Percentiles rank a stretch among this genome's conserved stretches.
These are phyloP conservation scores for Suhomyces yuchorum DNA, from an alignment of 1,139 yeast genomes.

Conservation along the genomic window DNA sequence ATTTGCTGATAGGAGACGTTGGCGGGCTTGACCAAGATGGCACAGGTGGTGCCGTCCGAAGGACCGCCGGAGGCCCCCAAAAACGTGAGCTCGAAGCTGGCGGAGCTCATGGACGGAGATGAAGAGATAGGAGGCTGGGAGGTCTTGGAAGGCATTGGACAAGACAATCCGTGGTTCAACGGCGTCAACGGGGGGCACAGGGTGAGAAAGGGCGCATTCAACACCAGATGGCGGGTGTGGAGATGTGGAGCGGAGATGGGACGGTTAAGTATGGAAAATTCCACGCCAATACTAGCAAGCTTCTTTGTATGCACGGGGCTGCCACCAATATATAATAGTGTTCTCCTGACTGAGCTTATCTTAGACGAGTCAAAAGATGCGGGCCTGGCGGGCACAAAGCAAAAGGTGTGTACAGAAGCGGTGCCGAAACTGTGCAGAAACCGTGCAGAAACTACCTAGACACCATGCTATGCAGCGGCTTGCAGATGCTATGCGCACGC, in stretches of 20 bases:
- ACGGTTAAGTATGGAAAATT: not conserved
- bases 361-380: conserved; percentile 2
- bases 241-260: not conserved
- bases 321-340: conserved; percentile 4
- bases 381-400: not conserved
- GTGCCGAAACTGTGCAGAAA: not conserved
- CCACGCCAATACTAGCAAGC: not conserved
- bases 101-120: conserved; percentile 13
- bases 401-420: not conserved
- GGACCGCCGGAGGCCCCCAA: conserved; percentile 85
- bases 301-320: conserved; percentile 5
- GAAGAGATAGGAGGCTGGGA: not conserved
- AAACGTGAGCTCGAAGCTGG: conserved; percentile 53
- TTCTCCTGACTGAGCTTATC: conserved; percentile 2
- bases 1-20: conserved; percentile 40
- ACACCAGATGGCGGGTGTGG: not conserved
- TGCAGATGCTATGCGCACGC: too few species aligned
- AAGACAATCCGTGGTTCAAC: not conserved
- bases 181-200: not conserved
- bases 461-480: not conserved
- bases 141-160: not conserved
- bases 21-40: conserved; percentile 64
- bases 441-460: not conserved
- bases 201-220: not conserved
- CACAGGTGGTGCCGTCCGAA: conserved; percentile 64